Percentiles rank a stretch among this genome's conserved stretches.
Conservation (phyloP, 1,284 basidiomycete species). For the Vanrija sp. region DNA sequence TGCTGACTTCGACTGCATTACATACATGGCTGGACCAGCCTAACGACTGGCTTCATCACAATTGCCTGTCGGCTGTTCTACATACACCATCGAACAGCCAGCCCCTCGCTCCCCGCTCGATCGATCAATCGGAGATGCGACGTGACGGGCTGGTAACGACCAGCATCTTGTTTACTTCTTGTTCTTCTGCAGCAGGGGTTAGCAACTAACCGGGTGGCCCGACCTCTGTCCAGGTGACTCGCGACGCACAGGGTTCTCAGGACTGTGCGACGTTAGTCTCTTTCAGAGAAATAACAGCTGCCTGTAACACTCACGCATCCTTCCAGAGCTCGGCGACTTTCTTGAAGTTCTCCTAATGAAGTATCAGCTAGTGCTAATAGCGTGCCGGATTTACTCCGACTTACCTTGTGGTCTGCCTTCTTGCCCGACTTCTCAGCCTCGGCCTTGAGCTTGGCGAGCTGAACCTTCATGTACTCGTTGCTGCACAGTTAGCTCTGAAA, state of each 20-base stretch:
- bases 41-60: neutral
- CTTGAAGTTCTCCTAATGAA: constrained; percentile 42
- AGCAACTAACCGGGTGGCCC: neutral
- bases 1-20: neutral
- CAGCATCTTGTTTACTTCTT: constrained; percentile 22
- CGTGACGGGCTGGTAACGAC: too few relatives aligned
- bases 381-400: constrained; percentile 1
- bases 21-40: constrained; percentile 4
- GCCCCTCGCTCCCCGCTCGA: constrained; percentile 4
- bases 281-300: neutral
- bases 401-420: constrained; percentile 43
- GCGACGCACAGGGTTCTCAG: constrained; percentile 46
- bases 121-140: neutral
- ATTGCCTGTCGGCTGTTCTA: too few relatives aligned
- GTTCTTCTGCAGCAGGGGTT: constrained; percentile 25
- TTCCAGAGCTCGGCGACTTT: constrained; percentile 42
- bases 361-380: too few relatives aligned
- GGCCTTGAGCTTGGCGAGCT: constrained; percentile 48
- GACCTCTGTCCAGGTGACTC: neutral
- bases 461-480: constrained; percentile 49
- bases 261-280: constrained; percentile 17
- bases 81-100: too few relatives aligned
- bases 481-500: constrained; percentile 17
- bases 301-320: constrained; percentile 33
- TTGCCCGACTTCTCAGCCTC: constrained; percentile 44